phyloP scores from a whole-genome alignment of 2,329 filamentous ascomycete genomes.

The Trichoderma afroharzianum region DNA sequence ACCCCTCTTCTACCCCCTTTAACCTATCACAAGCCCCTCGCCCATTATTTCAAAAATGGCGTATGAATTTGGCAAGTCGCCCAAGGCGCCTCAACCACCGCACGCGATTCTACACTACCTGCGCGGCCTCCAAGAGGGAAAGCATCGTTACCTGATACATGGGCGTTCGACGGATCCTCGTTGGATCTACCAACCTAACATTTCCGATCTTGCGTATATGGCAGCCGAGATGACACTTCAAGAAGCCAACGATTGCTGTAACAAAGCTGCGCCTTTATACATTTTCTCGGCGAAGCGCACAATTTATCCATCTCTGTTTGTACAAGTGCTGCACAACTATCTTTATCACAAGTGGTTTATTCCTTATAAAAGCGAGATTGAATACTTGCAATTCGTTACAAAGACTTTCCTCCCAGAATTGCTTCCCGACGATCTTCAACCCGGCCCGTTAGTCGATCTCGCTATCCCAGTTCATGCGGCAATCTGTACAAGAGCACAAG shows the following conservation, averaged over 20 bases:
- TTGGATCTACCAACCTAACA: neutral
- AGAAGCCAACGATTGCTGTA: neutral
- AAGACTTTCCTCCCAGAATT: slow-evolving; percentile 1
- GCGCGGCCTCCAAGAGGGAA: neutral
- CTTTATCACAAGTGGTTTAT: neutral
- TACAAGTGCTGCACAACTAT: slow-evolving; percentile 5
- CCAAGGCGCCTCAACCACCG: neutral
- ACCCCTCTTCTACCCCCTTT: accelerated
- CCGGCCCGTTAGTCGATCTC: neutral
- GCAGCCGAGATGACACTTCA: neutral
- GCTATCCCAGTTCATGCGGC: neutral
- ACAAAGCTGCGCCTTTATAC: neutral
- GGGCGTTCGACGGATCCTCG: neutral
- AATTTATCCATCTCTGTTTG: neutral
- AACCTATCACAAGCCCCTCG: neutral
- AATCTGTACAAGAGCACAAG: neutral
- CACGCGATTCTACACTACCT: neutral
- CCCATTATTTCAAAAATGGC: neutral
- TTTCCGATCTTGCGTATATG: neutral
- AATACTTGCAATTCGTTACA: slow-evolving; percentile 14
- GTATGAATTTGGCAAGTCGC: neutral
- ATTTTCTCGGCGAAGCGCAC: neutral
- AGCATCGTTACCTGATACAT: neutral
- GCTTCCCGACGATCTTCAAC: neutral
- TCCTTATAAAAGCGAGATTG: neutral